Base-by-base conservation (phyloP, 306 rosid species). In the Hippophae gyantsensis region DNA sequence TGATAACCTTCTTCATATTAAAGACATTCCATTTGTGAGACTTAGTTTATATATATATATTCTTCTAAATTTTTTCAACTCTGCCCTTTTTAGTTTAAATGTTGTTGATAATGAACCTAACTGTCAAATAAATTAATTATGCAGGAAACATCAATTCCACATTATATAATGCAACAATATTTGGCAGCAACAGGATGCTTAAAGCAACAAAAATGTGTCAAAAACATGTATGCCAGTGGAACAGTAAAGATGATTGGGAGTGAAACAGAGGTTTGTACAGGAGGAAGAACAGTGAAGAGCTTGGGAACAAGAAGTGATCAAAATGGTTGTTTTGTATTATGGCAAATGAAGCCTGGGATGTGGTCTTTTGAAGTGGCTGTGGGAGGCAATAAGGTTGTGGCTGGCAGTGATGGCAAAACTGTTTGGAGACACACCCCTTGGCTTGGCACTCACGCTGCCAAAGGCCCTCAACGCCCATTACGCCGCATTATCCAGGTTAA, bases 371-470 rank as follows among this genome's bases (percentile, higher is more conserved):
- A 92, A 50, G 68, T 92, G 70, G 95, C 86, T 8, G 99, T 85
- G 42, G 95, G 93, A 8, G 85, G 89, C 3, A 85, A 79, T 59
- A 86, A 92, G 71, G 87, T 92, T 7, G 79, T 92, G 6, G 99
- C 99, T 12, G 99, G 99, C 10, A 85, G 99, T 52, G 94, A 92
- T 13, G 99, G 95, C 9, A 92, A 92, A 54, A 92, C 84, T 2
- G 96, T 86, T 1, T 92, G 99, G 99, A 75, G 96, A 43, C 96
- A 92, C 67, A 88, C 96, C 2, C 93, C 99, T 10, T 92, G 99
- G 99, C 79, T 92, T 1, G 99, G 99, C 8, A 82, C 95, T 4
- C 87, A 92, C 51, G 95, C 96, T 0, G 96, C 99, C 62, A 92
- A 88, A 72, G 99, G 96, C 14, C 96, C 99, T 32, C 96, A 86